A percentile compares a stretch with the other conserved stretches of the same genome.
Conservation (phyloP, 352 stramenopile genomes). For the Globisporangium paddicum region DNA sequence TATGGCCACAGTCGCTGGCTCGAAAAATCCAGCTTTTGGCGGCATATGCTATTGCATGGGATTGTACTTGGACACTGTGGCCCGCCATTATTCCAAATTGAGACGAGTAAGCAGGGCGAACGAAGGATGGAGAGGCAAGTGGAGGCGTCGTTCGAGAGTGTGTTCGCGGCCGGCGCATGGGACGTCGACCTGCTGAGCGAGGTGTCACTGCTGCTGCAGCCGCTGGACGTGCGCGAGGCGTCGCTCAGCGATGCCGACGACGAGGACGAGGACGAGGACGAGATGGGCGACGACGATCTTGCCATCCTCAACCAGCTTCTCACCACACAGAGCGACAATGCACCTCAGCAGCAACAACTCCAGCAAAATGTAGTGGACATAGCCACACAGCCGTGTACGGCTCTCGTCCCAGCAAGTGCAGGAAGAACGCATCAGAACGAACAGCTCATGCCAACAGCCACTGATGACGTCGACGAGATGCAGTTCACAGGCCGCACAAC, state of each 20-base stretch:
- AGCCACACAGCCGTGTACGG: neutral
- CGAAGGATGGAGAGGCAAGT: neutral
- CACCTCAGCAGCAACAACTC: neutral
- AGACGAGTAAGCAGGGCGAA: too few species aligned
- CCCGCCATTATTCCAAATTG: neutral
- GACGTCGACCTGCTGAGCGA: slow-evolving; percentile 12
- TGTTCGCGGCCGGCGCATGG: neutral
- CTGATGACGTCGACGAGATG: neutral
- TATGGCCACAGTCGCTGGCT: too few species aligned
- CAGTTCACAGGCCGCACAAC: slow-evolving; percentile 11
- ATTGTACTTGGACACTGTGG: neutral
- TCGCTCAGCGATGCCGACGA: neutral
- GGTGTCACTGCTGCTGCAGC: slow-evolving; percentile 6
- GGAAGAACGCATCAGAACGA: neutral
- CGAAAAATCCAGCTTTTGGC: too few species aligned
- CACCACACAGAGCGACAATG: neutral
- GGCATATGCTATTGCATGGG: too few species aligned
- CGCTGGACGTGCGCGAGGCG: neutral
- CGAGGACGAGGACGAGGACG: slow-evolving; percentile 1
- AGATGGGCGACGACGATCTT: slow-evolving; percentile 10
- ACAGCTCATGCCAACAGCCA: neutral
- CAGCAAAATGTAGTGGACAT: neutral
- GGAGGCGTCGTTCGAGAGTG: slow-evolving; percentile 1
- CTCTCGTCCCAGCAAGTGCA: neutral
- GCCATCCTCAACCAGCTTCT: slow-evolving; percentile 14